Evolutionary conservation across 164 flowering plant species (phyloP), one percentile per base, ranked within the genome.

Genomic region (Berberis thunbergii): DNA sequence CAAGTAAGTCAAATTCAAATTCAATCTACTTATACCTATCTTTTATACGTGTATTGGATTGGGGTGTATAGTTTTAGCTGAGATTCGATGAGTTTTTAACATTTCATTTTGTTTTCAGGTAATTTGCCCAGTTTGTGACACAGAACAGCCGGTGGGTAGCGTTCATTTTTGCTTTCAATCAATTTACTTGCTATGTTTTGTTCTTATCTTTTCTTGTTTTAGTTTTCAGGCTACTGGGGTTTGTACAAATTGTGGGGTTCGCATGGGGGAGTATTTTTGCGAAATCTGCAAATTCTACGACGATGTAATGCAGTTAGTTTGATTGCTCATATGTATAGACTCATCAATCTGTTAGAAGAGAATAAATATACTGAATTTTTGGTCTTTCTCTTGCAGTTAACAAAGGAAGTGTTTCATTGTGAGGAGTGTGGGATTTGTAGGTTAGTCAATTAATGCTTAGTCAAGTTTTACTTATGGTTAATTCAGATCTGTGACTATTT

Each of bases 261-360:
- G 70, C n/a, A 87, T 93, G 98, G 98, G 98, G 61, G 93, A 93
- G 64, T 93, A 90, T 61, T 93, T 90, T 70, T 93, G 98, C 59
- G 82, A 74, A 13, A 70, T 86, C 6, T 93, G 98, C 86, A 90
- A 85, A 72, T 93, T 93, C 79, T 93, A 72, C 59, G 98, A 93
- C 70, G 93, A 86, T 82, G 98, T 89, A 80, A 84, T 62, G 3
- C 11, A 7, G 10, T 50, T 50, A 50, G 10, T 10, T 50, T n/a
- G n/a, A 7, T 10, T 50, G 3, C 4, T 10, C 54, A 10, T 50
- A 3, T 50, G 10, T 1, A 50, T 50, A 3, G 4, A 50, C n/a
- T 50, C 26, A 26, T 26, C 26, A 26, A 26, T 26, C 26, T 26
- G 26, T 26, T 26, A 26, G 26, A 26, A 26, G 26, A 26, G 26